Base-by-base conservation (phyloP, 2,329 filamentous ascomycete genomes). In the Penicillium decumbens region DNA sequence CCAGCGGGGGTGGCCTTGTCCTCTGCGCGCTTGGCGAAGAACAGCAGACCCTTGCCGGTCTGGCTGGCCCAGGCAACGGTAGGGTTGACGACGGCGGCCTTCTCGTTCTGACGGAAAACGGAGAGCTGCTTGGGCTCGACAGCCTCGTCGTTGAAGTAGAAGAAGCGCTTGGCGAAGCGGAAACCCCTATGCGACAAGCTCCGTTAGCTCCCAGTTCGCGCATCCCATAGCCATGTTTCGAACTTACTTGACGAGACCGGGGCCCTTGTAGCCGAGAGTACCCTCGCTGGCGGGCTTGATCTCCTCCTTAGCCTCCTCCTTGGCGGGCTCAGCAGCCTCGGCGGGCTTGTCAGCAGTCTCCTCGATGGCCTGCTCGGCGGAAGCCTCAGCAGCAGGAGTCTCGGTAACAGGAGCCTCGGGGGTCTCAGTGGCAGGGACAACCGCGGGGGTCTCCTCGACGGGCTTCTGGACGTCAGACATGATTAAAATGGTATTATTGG, bases 1-100 rank as follows among this genome's bases (percentile, higher is more conserved):
- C 89, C 87, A 61, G 84, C 79, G 53, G 92, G 91, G 52, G 81
- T 80, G 58, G 82, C 78, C 83, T 95, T 95, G 75, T 95, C 87
- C 65, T 83, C 80, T 45, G 80, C 78, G 73, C 88, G 85, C 83
- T 92, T 90, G 74, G 87, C 85, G 74, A 89, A 88, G 80, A 95
- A 95, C 37, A 97, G 79, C 18, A 97, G 86, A 67, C 93, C 93
- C 80, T 95, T 95, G 72, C 92, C 92, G 51, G 92, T 96, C 79
- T 95, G 84, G 61, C 84, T 84, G 56, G 92, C 89, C 89, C 93
- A 96, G 30, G 93, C 87, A 61, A 84, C 86, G 62, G 87, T 86
- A 59, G 88, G 80, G 76, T 95, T 86, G 54, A 87, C 85, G 59
- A 85, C 79, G 46, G 84, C 79, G 49, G 85, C 79, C 85, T 96